phyloP scores from a whole-genome alignment of 2,329 filamentous ascomycete genomes.

The Tolypocladium nubicola region DNA sequence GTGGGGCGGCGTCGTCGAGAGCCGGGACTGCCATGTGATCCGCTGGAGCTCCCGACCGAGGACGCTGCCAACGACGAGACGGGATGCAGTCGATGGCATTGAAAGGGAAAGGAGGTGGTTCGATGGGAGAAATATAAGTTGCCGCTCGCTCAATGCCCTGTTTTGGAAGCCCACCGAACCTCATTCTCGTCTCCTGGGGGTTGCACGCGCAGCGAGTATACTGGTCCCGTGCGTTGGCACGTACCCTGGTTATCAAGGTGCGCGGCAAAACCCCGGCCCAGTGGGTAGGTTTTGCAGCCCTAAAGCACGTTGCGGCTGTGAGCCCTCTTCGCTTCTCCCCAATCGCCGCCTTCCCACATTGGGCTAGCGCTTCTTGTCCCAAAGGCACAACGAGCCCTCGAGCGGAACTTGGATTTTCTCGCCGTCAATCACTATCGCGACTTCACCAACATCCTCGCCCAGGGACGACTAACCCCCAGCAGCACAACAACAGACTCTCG shows the following conservation, averaged over 20 bases:
- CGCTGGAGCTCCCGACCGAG: neutral
- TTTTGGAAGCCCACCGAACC: neutral
- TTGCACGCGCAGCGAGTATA: neutral
- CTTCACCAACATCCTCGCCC: constrained; percentile 22
- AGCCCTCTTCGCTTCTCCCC: constrained; percentile 24
- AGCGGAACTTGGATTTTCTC: constrained; percentile 30
- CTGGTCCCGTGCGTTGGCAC: neutral
- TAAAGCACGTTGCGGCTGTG: constrained; percentile 20
- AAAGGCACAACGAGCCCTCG: constrained; percentile 29
- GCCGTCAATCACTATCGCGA: constrained; percentile 28
- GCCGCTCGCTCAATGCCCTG: neutral
- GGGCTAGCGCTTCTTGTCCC: constrained; percentile 20
- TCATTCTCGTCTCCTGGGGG: neutral
- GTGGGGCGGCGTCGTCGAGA: neutral
- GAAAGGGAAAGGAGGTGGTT: too few species aligned
- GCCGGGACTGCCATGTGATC: neutral
- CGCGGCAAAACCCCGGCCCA: constrained; percentile 20
- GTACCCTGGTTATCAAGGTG: neutral
- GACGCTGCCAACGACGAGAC: neutral
- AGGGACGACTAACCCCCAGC: constrained; percentile 31
- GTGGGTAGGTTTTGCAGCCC: constrained; percentile 29
- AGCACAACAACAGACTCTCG: constrained; percentile 29
- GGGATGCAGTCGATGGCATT: neutral
- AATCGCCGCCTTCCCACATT: constrained; percentile 17
- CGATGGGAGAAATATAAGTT: neutral